Base-by-base conservation (phyloP, 1,139 yeast species). In the Protomyces lactucae-debilis region DNA sequence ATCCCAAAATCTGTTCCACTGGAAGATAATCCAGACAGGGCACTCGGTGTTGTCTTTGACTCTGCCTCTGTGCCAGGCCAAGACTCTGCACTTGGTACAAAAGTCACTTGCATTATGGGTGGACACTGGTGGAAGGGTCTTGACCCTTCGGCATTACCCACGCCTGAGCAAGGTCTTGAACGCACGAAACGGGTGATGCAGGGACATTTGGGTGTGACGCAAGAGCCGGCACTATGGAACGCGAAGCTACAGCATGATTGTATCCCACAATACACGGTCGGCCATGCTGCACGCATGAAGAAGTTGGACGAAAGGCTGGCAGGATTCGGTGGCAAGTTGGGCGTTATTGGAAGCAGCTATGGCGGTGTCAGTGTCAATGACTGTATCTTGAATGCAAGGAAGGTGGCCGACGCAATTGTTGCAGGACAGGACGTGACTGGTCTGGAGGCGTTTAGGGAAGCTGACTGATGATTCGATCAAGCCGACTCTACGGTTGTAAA, bases 21-120 rank as follows among this genome's bases (percentile, higher is more conserved):
- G 37, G 73, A 75, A 28, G 70, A 73, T 6, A 87, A 88, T 70
- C 81, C 83, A 0, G 86, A 85, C 61, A 79, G 83, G 25, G 76
- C 91, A 21, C 78, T 93, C 52, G 99, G 99, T 1, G 90, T 90
- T 1, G 90, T 93, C 39, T 93, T 88, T 75, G 98, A 93, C 73
- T 88, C 97, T 0, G 91, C 89, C 60, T 82, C 89, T 14, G 69
- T 69, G 16, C 65, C 67, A 16, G 68, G 68, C 46, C 66, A 63
- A 25, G 68, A 61, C 43, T 55, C 67, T 14, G 63, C 66, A 6
- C 69, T 60, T 12, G 85, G 86, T 69, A 83, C 89, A 5, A 89
- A 88, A 69, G 74, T 92, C 60, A 93, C 99, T 0, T 81, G 90
- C 43, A 93, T 93, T 97, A 77, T 90, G 73, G 97, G 97, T 0